Conservation (phyloP, 352 stramenopile species). For the Pythium utonaiense region DNA sequence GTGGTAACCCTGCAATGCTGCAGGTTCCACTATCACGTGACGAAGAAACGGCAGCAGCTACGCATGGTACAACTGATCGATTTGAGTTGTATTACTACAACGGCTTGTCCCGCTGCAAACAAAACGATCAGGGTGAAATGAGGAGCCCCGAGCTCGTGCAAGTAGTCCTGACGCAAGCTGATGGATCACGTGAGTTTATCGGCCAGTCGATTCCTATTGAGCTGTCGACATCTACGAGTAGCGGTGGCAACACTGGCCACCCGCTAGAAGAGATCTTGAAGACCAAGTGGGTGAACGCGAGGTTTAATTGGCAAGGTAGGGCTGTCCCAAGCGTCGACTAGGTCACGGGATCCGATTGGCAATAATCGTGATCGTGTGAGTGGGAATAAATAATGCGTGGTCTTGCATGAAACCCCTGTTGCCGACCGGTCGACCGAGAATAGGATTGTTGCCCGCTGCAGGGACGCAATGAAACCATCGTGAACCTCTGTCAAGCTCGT, state of each 20-base stretch:
- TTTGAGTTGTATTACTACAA: conserved; percentile 53
- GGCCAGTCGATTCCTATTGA: conserved; percentile 61
- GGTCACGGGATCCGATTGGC: conserved; percentile 5
- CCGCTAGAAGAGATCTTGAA: conserved; percentile 76
- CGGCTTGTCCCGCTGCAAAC: conserved; percentile 16
- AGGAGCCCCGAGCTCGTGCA: conserved; percentile 38
- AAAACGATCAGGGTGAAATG: conserved; percentile 1
- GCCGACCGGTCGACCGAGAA: neutral
- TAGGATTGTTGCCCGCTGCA: neutral
- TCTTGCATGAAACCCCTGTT: neutral
- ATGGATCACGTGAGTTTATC: conserved; percentile 47
- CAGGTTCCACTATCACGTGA: neutral
- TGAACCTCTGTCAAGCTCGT: no score
- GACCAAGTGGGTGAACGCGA: conserved; percentile 63
- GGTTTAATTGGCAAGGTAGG: conserved; percentile 46
- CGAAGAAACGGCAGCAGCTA: neutral
- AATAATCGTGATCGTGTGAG: neutral
- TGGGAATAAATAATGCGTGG: neutral
- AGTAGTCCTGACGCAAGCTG: conserved; percentile 33
- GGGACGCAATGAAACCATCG: neutral
- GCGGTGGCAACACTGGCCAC: conserved; percentile 42
- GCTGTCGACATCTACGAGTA: conserved; percentile 25
- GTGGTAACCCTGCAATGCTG: neutral
- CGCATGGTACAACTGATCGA: neutral
- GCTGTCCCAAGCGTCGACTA: conserved; percentile 48